These are phyloP conservation scores for Pelargonium exstipulatum DNA, from an alignment of 441 rosid species.

Conservation along the genomic window DNA sequence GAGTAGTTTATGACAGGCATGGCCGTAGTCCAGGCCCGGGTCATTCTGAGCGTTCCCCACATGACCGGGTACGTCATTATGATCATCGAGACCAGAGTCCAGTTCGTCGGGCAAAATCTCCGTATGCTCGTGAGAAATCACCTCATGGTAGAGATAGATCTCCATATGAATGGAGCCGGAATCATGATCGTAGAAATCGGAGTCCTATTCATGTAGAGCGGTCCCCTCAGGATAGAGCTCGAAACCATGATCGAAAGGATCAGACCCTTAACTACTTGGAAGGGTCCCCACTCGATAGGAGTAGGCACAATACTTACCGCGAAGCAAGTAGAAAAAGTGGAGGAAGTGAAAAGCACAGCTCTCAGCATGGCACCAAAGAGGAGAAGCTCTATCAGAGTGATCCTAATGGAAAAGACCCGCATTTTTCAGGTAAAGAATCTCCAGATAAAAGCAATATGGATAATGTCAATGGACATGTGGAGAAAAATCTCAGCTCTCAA, in stretches of 20 bases:
- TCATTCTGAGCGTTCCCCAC: slow-evolving; percentile 71
- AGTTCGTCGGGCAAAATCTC: slow-evolving; percentile 35
- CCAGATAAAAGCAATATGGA: slow-evolving; percentile 39
- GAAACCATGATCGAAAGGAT: slow-evolving; percentile 66
- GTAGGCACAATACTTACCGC: slow-evolving; percentile 37
- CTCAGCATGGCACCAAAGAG: slow-evolving; percentile 42
- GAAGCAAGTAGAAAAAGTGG: slow-evolving; percentile 58
- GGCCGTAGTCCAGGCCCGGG: slow-evolving; percentile 76
- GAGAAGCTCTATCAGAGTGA: slow-evolving; percentile 52
- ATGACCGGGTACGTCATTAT: slow-evolving; percentile 53
- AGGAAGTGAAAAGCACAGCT: slow-evolving; percentile 46
- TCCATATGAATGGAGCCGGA: slow-evolving; percentile 62
- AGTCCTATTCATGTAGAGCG: slow-evolving; percentile 72
- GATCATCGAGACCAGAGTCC: slow-evolving; percentile 76
- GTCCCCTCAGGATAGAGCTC: slow-evolving; percentile 60
- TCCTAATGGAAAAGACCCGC: slow-evolving; percentile 40
- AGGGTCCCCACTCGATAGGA: slow-evolving; percentile 56
- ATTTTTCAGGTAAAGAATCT: slow-evolving; percentile 45
- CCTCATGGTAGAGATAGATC: slow-evolving; percentile 54
- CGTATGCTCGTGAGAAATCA: slow-evolving; percentile 33
- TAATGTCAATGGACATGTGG: slow-evolving; percentile 36
- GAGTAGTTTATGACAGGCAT: slow-evolving; percentile 69
- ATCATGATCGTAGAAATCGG: slow-evolving; percentile 60
- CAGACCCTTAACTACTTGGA: slow-evolving; percentile 54
- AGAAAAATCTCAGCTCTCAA: slow-evolving; percentile 41